Evolutionary conservation across 2,329 filamentous ascomycete species (phyloP).

Genomic region (Akanthomyces lecanii): DNA sequence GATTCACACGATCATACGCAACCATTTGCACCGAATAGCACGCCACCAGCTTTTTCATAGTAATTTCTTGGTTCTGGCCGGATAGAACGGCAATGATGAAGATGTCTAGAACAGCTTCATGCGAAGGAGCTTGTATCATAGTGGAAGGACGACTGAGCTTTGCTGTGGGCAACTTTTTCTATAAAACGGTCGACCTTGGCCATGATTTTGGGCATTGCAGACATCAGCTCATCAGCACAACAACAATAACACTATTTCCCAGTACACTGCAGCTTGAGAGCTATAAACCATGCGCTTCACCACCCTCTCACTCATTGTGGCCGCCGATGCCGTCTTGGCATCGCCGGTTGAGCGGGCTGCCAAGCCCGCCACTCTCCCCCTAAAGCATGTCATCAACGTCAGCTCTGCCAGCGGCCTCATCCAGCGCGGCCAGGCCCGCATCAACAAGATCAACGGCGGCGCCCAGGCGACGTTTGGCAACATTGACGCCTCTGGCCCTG

Average conservation of each 20-base stretch:
- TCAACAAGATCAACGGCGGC: constrained; percentile 23
- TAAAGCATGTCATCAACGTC: constrained; percentile 24
- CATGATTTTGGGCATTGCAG: not conserved
- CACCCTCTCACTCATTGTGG: constrained; percentile 10
- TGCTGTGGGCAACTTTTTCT: not conserved
- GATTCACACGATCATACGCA: not conserved
- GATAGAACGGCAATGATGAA: constrained; percentile 3
- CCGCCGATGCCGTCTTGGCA: constrained; percentile 23
- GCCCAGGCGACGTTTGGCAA: constrained; percentile 6
- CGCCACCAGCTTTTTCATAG: not conserved
- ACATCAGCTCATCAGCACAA: not conserved
- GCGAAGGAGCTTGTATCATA: not conserved
- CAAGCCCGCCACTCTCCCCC: constrained; percentile 21
- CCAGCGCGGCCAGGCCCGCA: constrained; percentile 23
- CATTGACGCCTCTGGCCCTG: constrained; percentile 21
- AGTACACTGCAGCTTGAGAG: not conserved
- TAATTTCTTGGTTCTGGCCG: not conserved
- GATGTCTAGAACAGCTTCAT: not conserved
- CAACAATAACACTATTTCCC: not conserved
- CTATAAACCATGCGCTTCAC: constrained; percentile 12
- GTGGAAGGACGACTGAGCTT: not conserved
- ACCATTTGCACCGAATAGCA: constrained; percentile 4
- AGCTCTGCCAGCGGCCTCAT: constrained; percentile 25
- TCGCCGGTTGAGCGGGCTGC: constrained; percentile 23
- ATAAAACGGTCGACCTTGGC: constrained; percentile 1